Conservation (phyloP, 805 yeast genomes). For the Clavispora santaluciae region DNA sequence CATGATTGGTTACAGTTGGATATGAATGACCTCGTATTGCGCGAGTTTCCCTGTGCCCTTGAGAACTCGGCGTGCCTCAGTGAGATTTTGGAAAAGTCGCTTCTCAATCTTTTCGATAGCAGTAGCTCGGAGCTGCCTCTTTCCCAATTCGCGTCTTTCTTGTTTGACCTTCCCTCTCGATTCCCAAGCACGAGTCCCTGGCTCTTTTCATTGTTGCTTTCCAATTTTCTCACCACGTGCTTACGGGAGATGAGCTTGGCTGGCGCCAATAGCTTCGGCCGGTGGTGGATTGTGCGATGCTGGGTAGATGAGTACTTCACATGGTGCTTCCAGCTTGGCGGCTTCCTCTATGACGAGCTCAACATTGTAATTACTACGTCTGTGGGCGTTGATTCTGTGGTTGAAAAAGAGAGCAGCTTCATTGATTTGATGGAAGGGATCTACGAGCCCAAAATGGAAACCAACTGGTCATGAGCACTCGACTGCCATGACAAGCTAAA, state of each 20-base stretch:
- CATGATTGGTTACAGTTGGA: conserved; percentile 57
- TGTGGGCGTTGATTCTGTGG: no score
- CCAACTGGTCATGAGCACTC: conserved; percentile 1
- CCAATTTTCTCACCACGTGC: conserved; percentile 52
- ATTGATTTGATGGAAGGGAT: conserved; percentile 12
- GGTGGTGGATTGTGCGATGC: conserved; percentile 73
- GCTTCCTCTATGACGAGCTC: conserved; percentile 38
- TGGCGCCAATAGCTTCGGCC: conserved; percentile 57
- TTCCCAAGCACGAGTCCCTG: conserved; percentile 53
- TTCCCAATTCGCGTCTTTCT: conserved; percentile 20
- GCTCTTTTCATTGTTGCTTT: conserved; percentile 48
- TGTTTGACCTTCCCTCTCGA: conserved; percentile 39
- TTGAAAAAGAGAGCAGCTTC: conserved; percentile 3
- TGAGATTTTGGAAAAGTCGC: conserved; percentile 30
- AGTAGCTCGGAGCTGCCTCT: conserved; percentile 17
- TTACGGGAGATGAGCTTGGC: conserved; percentile 57
- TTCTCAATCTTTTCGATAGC: conserved; percentile 25
- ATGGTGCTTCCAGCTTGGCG: conserved; percentile 63
- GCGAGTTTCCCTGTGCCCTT: conserved; percentile 49
- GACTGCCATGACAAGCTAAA: no score
- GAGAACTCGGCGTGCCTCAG: conserved; percentile 26
- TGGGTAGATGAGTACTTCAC: conserved; percentile 73
- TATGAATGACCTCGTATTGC: conserved; percentile 37
- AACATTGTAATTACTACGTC: no score
- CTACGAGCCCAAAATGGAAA: neutral